These are phyloP conservation scores for Periconia sp. DNA, from an alignment of 2,329 filamentous ascomycete species.

Conservation along the genomic window DNA sequence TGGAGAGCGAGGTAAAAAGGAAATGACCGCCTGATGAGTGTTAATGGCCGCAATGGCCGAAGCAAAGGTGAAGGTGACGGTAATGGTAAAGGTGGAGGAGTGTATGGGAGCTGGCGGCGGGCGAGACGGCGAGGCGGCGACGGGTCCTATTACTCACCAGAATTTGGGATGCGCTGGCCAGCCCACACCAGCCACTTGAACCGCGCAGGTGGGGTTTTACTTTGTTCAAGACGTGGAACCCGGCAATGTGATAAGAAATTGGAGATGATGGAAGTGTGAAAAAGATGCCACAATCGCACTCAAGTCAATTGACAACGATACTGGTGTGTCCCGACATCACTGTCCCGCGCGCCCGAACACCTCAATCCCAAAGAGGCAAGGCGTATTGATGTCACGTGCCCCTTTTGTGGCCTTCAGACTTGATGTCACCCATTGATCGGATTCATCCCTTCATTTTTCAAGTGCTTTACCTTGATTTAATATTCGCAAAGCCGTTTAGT, in stretches of 20 bases:
- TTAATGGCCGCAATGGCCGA: conserved; percentile 12
- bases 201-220: conserved; percentile 1
- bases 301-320: conserved; percentile 6
- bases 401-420: too few relatives aligned
- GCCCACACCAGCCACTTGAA: conserved; percentile 10
- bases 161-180: conserved; percentile 10
- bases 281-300: conserved; percentile 5
- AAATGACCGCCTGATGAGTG: conserved; percentile 17
- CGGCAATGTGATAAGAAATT: conserved; percentile 1
- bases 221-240: neutral
- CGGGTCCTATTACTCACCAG: conserved; percentile 11
- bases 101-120: conserved; percentile 7
- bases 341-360: neutral
- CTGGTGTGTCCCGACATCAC: conserved; percentile 8
- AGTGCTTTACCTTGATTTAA: too few relatives aligned
- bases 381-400: neutral
- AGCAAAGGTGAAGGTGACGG: conserved; percentile 6
- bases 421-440: too few relatives aligned
- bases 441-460: too few relatives aligned
- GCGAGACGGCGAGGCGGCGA: neutral
- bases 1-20: conserved; percentile 21
- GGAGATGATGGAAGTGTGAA: conserved; percentile 4
- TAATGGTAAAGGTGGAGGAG: conserved; percentile 1
- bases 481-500: too few relatives aligned
- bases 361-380: conserved; percentile 6